Evolutionary conservation across 768 basidiomycete genomes (phyloP).

Genomic region (Gymnopilus dilepis): DNA sequence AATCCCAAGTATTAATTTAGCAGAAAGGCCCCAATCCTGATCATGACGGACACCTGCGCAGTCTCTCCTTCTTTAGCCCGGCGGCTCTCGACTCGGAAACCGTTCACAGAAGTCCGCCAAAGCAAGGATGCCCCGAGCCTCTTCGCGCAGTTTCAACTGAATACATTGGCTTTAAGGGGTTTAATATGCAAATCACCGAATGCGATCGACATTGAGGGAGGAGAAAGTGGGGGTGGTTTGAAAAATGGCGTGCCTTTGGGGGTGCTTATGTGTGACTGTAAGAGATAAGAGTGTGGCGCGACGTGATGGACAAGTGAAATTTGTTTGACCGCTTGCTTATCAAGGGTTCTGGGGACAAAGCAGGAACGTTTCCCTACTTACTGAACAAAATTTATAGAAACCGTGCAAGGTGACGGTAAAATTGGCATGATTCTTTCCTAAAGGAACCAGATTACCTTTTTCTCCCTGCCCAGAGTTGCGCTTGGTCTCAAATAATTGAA

Average conservation of each 20-base stretch:
- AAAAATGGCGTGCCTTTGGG: slow-evolving; percentile 2
- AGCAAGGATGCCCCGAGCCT: not conserved
- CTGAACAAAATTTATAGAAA: slow-evolving; percentile 1
- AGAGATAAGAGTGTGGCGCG: slow-evolving; percentile 19
- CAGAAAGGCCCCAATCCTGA: not conserved
- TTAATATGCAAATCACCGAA: slow-evolving; percentile 4
- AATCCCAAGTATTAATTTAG: not conserved
- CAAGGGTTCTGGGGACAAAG: slow-evolving; percentile 1
- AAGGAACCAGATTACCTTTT: not conserved
- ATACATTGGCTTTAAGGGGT: not conserved
- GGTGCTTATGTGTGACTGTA: slow-evolving; percentile 12
- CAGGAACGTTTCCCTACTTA: not conserved
- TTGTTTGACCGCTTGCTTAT: slow-evolving; percentile 12
- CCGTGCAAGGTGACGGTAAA: not conserved
- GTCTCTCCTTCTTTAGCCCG: slow-evolving; percentile 1
- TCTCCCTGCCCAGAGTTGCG: not conserved
- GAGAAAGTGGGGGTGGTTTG: not conserved
- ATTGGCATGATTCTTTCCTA: not conserved
- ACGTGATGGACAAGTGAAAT: slow-evolving; percentile 16
- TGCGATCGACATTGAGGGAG: not conserved
- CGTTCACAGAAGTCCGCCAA: slow-evolving; percentile 1
- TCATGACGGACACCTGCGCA: slow-evolving; percentile 5
- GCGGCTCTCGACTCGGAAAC: slow-evolving; percentile 3
- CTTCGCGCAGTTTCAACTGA: not conserved
- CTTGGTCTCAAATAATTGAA: not conserved